Base-by-base conservation (phyloP, 1,284 basidiomycete species). In the Marasmius tenuissimus region DNA sequence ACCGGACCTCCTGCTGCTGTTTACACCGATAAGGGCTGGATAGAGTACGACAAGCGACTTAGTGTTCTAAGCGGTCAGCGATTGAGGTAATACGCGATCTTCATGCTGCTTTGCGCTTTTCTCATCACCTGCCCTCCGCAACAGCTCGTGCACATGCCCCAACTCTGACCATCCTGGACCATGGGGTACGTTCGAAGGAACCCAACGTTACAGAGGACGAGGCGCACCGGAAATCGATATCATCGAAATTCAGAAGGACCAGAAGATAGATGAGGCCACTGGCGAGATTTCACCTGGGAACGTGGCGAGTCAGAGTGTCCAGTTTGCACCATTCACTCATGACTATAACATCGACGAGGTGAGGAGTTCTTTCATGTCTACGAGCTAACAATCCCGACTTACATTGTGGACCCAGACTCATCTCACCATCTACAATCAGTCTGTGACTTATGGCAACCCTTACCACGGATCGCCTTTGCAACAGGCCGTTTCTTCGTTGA, bases 171-270 rank as follows among this genome's bases (percentile, higher is more conserved):
- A 81, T 65, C 81, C 82, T 2, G 80, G 80, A 1, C 81, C 81
- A 0, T 54, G 34, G 27, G 34, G 12, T 10, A 54, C 35, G 76
- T 79, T 0, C 62, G 69, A 51, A 65, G 65, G 22, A 77, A 62
- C 3, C 20, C 33, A 54, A 18, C 35, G 47, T 18, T 87, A 79
- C 63, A 78, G 82, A 11, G 87, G 91, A 14, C 85, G 93, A 56
- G 86, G 87, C 0, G 91, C 92, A 0, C 93, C 93, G 0, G 92
- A 95, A 74, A 92, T 96, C 66, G 92, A 94, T 74, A 82, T 94
- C 61, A 80, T 94, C 65, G 92, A 94, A 73, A 89, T 89, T 0
- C 85, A 89, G 71, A 79, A 78, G 65, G 80, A 83, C 76, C 88
- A 86, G 64, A 62, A 66, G n/a, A 72, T 68, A n/a, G 67, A 69